These are phyloP conservation scores for Fusarium algeriense DNA, from an alignment of 2,329 filamentous ascomycete species.

Conservation along the genomic window DNA sequence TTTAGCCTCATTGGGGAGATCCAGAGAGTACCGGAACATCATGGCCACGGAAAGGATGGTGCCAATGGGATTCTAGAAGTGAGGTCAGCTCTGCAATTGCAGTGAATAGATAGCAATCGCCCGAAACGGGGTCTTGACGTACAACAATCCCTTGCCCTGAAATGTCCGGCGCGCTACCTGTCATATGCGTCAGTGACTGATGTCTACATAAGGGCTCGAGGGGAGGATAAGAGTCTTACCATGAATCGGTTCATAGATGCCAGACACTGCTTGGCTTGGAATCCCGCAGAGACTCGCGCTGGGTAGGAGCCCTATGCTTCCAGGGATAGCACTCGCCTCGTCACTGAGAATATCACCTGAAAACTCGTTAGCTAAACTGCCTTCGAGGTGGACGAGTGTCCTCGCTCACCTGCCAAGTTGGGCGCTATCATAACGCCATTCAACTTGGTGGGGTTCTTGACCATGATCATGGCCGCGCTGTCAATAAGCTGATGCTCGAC, in stretches of 20 bases:
- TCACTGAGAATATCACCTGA: slow-evolving; percentile 98
- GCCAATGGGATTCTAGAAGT: slow-evolving; percentile 76
- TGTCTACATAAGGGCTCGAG: background rate
- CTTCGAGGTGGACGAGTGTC: background rate
- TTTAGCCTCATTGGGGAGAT: slow-evolving; percentile 78
- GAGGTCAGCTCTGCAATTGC: background rate
- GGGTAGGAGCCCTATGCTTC: slow-evolving; percentile 87
- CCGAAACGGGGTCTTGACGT: background rate
- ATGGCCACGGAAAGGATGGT: slow-evolving; percentile 93
- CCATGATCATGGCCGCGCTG: slow-evolving; percentile 96
- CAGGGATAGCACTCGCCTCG: slow-evolving; percentile 94
- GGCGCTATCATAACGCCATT: slow-evolving; percentile 94
- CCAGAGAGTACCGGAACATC: slow-evolving; percentile 92
- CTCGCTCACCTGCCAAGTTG: slow-evolving; percentile 69
- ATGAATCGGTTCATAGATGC: slow-evolving; percentile 98
- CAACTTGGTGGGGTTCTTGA: slow-evolving; percentile 89
- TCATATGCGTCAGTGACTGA: background rate
- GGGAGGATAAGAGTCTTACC: slow-evolving; percentile 63
- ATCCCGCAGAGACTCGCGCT: slow-evolving; percentile 88
- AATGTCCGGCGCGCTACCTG: slow-evolving; percentile 68
- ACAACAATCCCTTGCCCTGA: slow-evolving; percentile 86
- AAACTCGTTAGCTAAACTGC: background rate
- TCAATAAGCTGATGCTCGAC: slow-evolving; percentile 94
- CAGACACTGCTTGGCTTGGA: slow-evolving; percentile 86
- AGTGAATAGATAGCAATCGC: background rate